Percentiles rank a stretch among this genome's conserved stretches.
Evolutionary conservation across 2,329 filamentous ascomycete species (phyloP).

Genomic region (Sporothrix pseudoabietina): DNA sequence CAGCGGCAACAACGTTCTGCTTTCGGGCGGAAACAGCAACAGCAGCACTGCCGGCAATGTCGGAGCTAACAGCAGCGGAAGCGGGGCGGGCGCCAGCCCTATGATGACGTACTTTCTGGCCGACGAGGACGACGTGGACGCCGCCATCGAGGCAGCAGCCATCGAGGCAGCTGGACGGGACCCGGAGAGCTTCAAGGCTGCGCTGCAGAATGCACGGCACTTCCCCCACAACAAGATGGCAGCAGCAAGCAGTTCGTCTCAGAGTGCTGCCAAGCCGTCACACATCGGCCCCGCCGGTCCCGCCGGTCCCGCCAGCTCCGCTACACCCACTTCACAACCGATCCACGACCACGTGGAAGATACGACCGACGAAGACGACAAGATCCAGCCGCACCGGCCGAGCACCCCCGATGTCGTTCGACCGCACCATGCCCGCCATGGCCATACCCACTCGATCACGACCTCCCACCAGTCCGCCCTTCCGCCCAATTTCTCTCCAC

Average conservation of each 20-base stretch:
- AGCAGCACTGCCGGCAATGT: background rate
- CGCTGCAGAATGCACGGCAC: slow-evolving; percentile 30
- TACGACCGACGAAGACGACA: slow-evolving; percentile 5
- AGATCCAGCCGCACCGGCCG: background rate
- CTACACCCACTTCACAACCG: background rate
- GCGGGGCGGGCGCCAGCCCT: slow-evolving; percentile 34
- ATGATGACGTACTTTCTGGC: slow-evolving; percentile 57
- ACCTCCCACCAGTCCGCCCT: slow-evolving; percentile 4
- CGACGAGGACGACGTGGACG: slow-evolving; percentile 52
- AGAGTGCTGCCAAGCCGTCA: background rate
- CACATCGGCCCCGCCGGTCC: background rate
- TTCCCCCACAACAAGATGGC: slow-evolving; percentile 17
- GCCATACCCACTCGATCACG: slow-evolving; percentile 15
- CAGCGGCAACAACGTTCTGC: slow-evolving; percentile 27
- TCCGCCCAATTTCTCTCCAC: slow-evolving; percentile 25
- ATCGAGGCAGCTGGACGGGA: slow-evolving; percentile 38
- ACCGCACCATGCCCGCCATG: slow-evolving; percentile 31
- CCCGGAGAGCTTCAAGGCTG: slow-evolving; percentile 42
- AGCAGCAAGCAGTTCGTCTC: slow-evolving; percentile 5
- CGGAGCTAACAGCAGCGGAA: slow-evolving; percentile 3
- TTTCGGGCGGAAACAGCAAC: background rate
- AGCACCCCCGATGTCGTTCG: background rate
- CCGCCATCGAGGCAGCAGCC: slow-evolving; percentile 43
- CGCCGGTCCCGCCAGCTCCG: background rate
- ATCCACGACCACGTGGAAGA: slow-evolving; percentile 7